Evolutionary conservation across 2,329 filamentous ascomycete genomes (phyloP).

Genomic region (Aphanocladium album): DNA sequence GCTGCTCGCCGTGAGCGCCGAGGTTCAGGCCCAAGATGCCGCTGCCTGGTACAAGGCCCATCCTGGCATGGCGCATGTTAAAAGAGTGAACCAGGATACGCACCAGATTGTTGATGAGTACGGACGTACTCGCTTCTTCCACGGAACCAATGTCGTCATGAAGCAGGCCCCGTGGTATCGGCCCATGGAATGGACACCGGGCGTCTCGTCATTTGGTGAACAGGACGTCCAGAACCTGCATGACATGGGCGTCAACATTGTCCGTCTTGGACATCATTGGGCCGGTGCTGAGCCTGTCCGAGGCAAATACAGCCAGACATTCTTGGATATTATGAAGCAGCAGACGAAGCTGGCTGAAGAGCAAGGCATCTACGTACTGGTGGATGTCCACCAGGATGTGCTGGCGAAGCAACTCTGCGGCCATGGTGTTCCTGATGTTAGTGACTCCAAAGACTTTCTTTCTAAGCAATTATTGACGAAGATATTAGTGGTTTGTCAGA

Average conservation of each 20-base stretch:
- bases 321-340: conserved; percentile 17
- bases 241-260: conserved; percentile 17
- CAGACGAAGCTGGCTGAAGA: conserved; percentile 18
- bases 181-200: conserved; percentile 15
- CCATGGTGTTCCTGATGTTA: conserved; percentile 18
- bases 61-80: conserved; percentile 16
- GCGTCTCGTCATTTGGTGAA: conserved; percentile 17
- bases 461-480: neutral
- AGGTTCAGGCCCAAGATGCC: conserved; percentile 7
- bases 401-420: conserved; percentile 16
- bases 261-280: conserved; percentile 18
- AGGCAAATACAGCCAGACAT: conserved; percentile 17
- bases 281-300: conserved; percentile 17
- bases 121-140: conserved; percentile 18
- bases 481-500: conserved; percentile 16
- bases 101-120: conserved; percentile 18
- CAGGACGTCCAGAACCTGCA: conserved; percentile 16
- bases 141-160: conserved; percentile 20
- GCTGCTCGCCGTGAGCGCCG: neutral
- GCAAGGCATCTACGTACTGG: conserved; percentile 17
- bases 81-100: conserved; percentile 15
- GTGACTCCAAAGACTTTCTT: neutral
- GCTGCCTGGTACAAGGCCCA: conserved; percentile 17
- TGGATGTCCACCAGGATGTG: conserved; percentile 18
- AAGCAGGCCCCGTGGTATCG: conserved; percentile 18